A percentile compares a stretch with the other conserved stretches of the same genome.
Conservation (phyloP, 306 rosid species). For the Bauhinia variegata region DNA sequence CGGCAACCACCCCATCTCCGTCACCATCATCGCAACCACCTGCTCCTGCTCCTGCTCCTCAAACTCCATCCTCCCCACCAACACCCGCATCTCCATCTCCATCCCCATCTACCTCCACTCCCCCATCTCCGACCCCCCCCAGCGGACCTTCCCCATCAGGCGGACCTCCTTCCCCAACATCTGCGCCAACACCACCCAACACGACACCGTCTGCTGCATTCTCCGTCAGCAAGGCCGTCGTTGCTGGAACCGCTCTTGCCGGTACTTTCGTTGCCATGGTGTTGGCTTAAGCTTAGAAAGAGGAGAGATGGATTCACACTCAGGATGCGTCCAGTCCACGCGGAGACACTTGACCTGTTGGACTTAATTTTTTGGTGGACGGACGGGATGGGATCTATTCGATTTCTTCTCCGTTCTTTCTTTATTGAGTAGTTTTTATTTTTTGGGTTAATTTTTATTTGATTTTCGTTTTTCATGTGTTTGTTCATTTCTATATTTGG, state of each 20-base stretch:
- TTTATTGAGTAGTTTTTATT: conserved; percentile 29
- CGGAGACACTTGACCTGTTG: conserved; percentile 39
- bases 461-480: conserved; percentile 39
- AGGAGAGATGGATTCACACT: neutral
- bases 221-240: conserved; percentile 47
- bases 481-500: conserved; percentile 46
- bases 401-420: conserved; percentile 28
- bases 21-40: conserved; percentile 31
- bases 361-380: conserved; percentile 46
- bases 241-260: conserved; percentile 65
- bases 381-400: conserved; percentile 72
- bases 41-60: conserved; percentile 35
- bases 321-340: conserved; percentile 43
- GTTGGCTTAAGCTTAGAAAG: conserved; percentile 55
- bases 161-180: neutral
- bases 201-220: conserved; percentile 47
- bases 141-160: conserved; percentile 19
- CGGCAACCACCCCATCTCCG: too few relatives aligned
- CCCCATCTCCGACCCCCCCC: conserved; percentile 37
- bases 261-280: conserved; percentile 62
- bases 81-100: conserved; percentile 35
- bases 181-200: conserved; percentile 30
- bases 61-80: conserved; percentile 24
- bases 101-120: conserved; percentile 17
- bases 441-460: neutral